Percentiles rank a stretch among this genome's conserved stretches.
These are phyloP conservation scores for Paragyromitra xinjiangensis DNA, from an alignment of 495 filamentous ascomycete species.

Conservation along the genomic window DNA sequence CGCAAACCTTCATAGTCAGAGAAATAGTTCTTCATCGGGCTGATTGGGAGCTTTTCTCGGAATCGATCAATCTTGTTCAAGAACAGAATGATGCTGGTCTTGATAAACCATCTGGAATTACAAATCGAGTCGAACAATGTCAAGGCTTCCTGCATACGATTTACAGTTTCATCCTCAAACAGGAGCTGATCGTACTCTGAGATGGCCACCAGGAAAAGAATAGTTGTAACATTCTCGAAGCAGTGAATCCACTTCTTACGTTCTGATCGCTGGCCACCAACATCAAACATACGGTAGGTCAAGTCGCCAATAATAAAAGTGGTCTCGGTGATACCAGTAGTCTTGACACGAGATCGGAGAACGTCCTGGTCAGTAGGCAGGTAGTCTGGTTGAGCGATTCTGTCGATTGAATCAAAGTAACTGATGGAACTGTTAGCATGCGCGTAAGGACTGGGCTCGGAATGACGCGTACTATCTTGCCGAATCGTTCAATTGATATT, in stretches of 20 bases:
- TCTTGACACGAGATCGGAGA: slow-evolving; percentile 96
- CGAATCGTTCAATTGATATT: slow-evolving; percentile 98
- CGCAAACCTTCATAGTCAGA: slow-evolving; percentile 85
- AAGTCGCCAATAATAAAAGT: slow-evolving; percentile 97
- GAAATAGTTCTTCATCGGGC: slow-evolving; percentile 99
- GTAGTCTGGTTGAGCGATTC: slow-evolving; percentile 91
- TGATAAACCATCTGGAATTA: slow-evolving; percentile 99
- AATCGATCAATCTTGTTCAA: slow-evolving; percentile 99
- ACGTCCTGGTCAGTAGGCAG: slow-evolving; percentile 98
- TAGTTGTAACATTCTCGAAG: slow-evolving; percentile 99
- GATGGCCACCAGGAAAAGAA: slow-evolving; percentile 97
- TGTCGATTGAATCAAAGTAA: slow-evolving; percentile 95
- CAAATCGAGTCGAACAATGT: slow-evolving; percentile 99
- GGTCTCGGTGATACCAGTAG: slow-evolving; percentile 98
- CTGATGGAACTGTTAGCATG: slow-evolving; percentile 64
- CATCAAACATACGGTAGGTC: slow-evolving; percentile 99
- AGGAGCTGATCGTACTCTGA: slow-evolving; percentile 98
- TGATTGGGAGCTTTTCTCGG: slow-evolving; percentile 99
- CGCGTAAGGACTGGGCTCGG: slow-evolving; percentile 13
- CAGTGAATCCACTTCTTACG: slow-evolving; percentile 99
- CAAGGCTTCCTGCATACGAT: slow-evolving; percentile 99
- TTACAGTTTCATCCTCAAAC: slow-evolving; percentile 93
- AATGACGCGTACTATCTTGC: slow-evolving; percentile 87
- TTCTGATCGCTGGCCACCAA: slow-evolving; percentile 97
- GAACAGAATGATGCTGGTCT: slow-evolving; percentile 99